Evolutionary conservation across 2,329 filamentous ascomycete genomes (phyloP).

Genomic region (Furcasterigmium sp.): DNA sequence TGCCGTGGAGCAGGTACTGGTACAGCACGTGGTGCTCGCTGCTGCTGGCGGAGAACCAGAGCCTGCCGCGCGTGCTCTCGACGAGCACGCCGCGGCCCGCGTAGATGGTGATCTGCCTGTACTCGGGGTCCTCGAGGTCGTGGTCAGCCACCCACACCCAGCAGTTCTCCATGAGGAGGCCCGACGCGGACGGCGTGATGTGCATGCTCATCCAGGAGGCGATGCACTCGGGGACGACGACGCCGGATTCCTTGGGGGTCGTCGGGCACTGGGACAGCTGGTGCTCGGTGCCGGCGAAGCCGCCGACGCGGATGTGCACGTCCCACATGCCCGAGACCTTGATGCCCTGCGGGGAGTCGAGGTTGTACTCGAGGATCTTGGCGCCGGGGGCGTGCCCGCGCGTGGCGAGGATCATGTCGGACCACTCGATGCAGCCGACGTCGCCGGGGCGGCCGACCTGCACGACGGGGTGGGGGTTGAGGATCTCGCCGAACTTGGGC

Average conservation of each 20-base stretch:
- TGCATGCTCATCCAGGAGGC: conserved; percentile 38
- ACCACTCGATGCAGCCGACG: conserved; percentile 61
- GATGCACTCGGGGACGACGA: conserved; percentile 24
- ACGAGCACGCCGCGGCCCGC: conserved; percentile 45
- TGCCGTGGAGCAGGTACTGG: conserved; percentile 60
- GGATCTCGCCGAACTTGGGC: conserved; percentile 47
- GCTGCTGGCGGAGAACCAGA: conserved; percentile 61
- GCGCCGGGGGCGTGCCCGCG: conserved; percentile 63
- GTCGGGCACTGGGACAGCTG: conserved; percentile 59
- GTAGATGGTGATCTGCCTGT: conserved; percentile 46
- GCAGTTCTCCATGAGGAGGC: conserved; percentile 36
- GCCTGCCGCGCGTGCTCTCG: conserved; percentile 33
- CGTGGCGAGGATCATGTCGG: conserved; percentile 67
- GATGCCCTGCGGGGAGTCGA: conserved; percentile 40
- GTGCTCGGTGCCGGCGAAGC: conserved; percentile 63
- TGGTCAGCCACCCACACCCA: conserved; percentile 48
- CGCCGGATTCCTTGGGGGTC: conserved; percentile 18
- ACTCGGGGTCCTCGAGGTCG: conserved; percentile 44
- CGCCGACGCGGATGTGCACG: conserved; percentile 70
- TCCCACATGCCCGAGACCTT: conserved; percentile 63
- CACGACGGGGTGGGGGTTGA: conserved; percentile 58
- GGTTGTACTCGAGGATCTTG: conserved; percentile 68
- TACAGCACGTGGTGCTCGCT: conserved; percentile 64
- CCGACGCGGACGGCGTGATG: conserved; percentile 29
- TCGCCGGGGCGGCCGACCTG: conserved; percentile 62